These are phyloP conservation scores for Triticum dicoccoides DNA, from an alignment of 176 grass and related monocot species.

Conservation along the genomic window DNA sequence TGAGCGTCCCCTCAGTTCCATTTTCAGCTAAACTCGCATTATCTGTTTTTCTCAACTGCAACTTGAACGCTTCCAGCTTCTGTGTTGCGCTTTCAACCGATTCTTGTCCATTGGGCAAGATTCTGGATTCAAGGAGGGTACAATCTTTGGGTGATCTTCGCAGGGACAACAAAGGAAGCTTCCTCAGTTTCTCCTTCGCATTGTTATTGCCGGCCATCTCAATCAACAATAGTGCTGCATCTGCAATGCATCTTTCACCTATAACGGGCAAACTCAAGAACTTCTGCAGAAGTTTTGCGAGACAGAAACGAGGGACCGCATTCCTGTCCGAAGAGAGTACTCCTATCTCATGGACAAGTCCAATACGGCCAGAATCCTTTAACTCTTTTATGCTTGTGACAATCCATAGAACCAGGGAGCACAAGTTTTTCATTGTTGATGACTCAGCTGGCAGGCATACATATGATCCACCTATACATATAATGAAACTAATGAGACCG, in stretches of 20 bases:
- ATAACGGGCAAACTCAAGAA: constrained; percentile 49
- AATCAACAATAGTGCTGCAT: constrained; percentile 55
- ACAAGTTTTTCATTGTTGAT: constrained; percentile 42
- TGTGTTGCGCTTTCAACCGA: constrained; percentile 40
- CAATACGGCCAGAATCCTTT: constrained; percentile 55
- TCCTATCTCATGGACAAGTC: constrained; percentile 43
- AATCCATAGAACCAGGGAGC: constrained; percentile 59
- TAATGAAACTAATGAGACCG: constrained; percentile 6
- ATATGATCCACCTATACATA: constrained; percentile 53
- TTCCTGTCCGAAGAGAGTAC: constrained; percentile 54
- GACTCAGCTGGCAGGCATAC: constrained; percentile 7
- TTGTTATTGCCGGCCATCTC: constrained; percentile 53
- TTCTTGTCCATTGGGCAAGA: constrained; percentile 31
- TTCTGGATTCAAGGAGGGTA: constrained; percentile 19
- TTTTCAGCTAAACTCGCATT: not conserved
- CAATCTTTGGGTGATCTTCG: constrained; percentile 25
- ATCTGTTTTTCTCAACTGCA: constrained; percentile 28
- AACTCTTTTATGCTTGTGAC: constrained; percentile 66
- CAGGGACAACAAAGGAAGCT: constrained; percentile 44
- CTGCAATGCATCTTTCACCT: constrained; percentile 53
- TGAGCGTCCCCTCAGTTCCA: not conserved
- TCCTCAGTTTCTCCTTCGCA: constrained; percentile 62
- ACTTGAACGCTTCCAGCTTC: constrained; percentile 50
- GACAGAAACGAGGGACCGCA: constrained; percentile 56
- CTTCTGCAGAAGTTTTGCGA: constrained; percentile 59